Evolutionary conservation across 2,329 filamentous ascomycete genomes (phyloP), one percentile per base, ranked within the genome.

Genomic region (Aphanocladium album): DNA sequence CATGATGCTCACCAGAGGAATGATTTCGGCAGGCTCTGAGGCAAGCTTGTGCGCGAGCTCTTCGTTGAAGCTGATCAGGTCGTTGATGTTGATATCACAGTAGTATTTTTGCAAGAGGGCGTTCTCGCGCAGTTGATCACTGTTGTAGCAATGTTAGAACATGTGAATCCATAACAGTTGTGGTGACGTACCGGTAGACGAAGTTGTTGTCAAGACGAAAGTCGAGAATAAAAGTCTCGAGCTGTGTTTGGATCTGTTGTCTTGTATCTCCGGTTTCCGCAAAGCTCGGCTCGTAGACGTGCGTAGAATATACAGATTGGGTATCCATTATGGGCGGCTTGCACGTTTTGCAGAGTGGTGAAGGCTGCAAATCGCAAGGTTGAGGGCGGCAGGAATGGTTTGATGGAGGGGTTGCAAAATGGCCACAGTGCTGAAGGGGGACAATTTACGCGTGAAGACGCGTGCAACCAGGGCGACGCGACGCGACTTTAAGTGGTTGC

Each of bases 111-210:
- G 95, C 46, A 96, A 82, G 1, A 98, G 83, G 8, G 95, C 92
- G 78, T 99, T 99, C 72, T 98, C 92, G 69, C 91, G 87, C 62
- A 99, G 85, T 76, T 98, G 95, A 70, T 98, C 93, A 83, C 95
- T 54, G 2, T 93, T 69, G n/a, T n/a, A n/a, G 98, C 93, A 83
- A 95, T 21, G 16, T 60, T 41, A 47, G 39, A 23, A 8, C 17
- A 43, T 17, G 47, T 12, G n/a, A 5, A n/a, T 17, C 37, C 12
- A 45, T 27, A 27, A 14, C 23, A 16, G 30, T 19, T n/a, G 21
- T 35, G 43, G 63, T 77, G 65, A 25, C 57, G 12, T 74, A 93
- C 92, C 92, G 86, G 83, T 98, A 99, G 70, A 97, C 87, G 76
- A 96, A 98, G 70, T 88, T 85, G 75, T 96, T 96, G 76, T 97